Percentiles rank a stretch among this genome's conserved stretches.
Evolutionary conservation across 116 monocot species (phyloP).

Genomic region (Iris pallida): DNA sequence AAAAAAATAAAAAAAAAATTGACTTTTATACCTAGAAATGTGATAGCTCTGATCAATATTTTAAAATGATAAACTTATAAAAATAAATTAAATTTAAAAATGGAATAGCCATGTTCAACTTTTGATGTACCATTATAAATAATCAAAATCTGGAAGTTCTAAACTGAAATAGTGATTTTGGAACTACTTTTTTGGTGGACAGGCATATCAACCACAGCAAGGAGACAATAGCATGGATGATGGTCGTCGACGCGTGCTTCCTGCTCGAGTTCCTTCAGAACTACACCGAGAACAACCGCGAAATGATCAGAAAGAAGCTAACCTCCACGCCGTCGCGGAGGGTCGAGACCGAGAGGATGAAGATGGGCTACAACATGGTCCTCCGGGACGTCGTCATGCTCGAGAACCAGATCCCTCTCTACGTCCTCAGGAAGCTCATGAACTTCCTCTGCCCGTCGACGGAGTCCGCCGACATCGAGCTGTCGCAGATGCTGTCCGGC

Average conservation of each 20-base stretch:
- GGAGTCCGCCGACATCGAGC: slow-evolving; percentile 14
- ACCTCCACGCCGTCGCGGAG: background rate
- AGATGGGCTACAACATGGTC: slow-evolving; percentile 29
- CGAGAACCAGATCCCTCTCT: slow-evolving; percentile 83
- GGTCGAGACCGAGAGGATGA: slow-evolving; percentile 22
- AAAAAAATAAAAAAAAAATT: no score
- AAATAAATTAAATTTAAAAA: no score
- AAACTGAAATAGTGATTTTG: no score
- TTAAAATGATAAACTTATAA: no score
- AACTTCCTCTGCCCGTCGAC: background rate
- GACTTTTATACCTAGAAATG: no score
- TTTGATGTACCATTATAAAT: no score
- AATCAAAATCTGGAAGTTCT: no score
- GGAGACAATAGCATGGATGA: slow-evolving; percentile 82
- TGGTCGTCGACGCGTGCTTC: slow-evolving; percentile 74
- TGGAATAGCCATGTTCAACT: no score
- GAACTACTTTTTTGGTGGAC: background rate
- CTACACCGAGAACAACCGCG: no score
- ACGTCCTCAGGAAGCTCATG: slow-evolving; percentile 30
- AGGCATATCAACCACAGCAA: slow-evolving; percentile 13
- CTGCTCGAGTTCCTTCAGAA: slow-evolving; percentile 55
- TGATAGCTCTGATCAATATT: no score
- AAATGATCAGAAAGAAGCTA: no score
- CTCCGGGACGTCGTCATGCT: slow-evolving; percentile 53
- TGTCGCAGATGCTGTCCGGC: slow-evolving; percentile 24